Evolutionary conservation across 2,329 filamentous ascomycete species (phyloP).

Genomic region (Epichloe baconii): DNA sequence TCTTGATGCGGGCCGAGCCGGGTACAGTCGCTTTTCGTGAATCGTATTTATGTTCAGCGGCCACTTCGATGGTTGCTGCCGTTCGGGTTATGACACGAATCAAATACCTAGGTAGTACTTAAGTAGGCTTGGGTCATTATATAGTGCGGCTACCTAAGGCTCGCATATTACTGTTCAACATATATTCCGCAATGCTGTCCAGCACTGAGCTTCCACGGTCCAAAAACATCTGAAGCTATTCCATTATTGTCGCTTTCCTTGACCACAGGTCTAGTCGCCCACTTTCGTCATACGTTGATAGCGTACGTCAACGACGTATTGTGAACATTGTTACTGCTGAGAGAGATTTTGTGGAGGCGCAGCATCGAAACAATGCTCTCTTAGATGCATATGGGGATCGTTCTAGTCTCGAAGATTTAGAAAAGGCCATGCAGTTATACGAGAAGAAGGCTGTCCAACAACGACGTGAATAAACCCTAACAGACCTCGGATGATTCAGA

Average conservation of each 20-base stretch:
- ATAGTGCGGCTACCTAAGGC: too few species aligned
- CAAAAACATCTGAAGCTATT: background rate
- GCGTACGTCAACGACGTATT: conserved; percentile 12
- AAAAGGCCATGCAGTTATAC: conserved; percentile 34
- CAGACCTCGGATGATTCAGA: too few species aligned
- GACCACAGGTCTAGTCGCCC: background rate
- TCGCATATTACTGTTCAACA: background rate
- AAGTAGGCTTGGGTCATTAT: too few species aligned
- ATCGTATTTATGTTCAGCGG: too few species aligned
- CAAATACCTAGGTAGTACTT: too few species aligned
- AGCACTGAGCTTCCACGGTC: background rate
- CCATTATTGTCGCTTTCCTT: background rate
- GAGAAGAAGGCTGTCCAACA: conserved; percentile 17
- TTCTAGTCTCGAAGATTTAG: conserved; percentile 33
- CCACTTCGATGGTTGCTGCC: too few species aligned
- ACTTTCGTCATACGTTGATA: conserved; percentile 15
- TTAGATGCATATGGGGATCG: conserved; percentile 38
- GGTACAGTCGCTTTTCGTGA: background rate
- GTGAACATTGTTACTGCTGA: conserved; percentile 15
- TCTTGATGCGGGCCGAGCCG: background rate
- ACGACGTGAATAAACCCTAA: background rate
- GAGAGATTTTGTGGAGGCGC: conserved; percentile 21
- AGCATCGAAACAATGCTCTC: conserved; percentile 27
- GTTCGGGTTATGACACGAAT: too few species aligned
- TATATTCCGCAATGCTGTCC: background rate